A percentile compares a stretch with the other conserved stretches of the same genome.
These are phyloP conservation scores for Camelina neglecta DNA, from an alignment of 345 rosid genomes.

Conservation along the genomic window DNA sequence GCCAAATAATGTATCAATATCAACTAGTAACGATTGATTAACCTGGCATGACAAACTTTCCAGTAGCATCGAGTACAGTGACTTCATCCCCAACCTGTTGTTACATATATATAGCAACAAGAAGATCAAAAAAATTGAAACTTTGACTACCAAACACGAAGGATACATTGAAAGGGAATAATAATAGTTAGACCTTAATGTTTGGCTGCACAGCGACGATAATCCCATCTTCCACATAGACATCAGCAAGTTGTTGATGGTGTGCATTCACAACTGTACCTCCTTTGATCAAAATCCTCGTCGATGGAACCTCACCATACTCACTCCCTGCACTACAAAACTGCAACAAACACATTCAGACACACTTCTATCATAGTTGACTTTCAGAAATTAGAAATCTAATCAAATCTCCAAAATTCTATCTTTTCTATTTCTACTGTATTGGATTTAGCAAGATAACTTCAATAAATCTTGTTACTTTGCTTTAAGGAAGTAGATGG, in stretches of 20 bases:
- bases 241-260: slow-evolving; percentile 82
- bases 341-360: slow-evolving; percentile 46
- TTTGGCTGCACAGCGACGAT: slow-evolving; percentile 73
- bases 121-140: slow-evolving; percentile 1
- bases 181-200: slow-evolving; percentile 53
- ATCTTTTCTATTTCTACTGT: not conserved
- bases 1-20: not conserved
- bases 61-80: slow-evolving; percentile 82
- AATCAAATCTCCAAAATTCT: slow-evolving; percentile 8
- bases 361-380: not conserved
- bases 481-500: slow-evolving; percentile 16
- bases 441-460: slow-evolving; percentile 3
- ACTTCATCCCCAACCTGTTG: slow-evolving; percentile 94
- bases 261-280: slow-evolving; percentile 94
- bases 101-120: slow-evolving; percentile 15
- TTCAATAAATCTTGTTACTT: not conserved
- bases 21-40: slow-evolving; percentile 16
- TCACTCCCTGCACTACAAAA: slow-evolving; percentile 64
- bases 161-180: not conserved
- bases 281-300: slow-evolving; percentile 83
- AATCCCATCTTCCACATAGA: slow-evolving; percentile 81
- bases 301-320: slow-evolving; percentile 52
- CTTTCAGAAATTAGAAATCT: slow-evolving; percentile 14
- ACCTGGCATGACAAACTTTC: slow-evolving; percentile 99
- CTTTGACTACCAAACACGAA: not conserved